These are phyloP conservation scores for Daldinia bambusicola DNA, from an alignment of 495 filamentous ascomycete genomes.

Conservation along the genomic window DNA sequence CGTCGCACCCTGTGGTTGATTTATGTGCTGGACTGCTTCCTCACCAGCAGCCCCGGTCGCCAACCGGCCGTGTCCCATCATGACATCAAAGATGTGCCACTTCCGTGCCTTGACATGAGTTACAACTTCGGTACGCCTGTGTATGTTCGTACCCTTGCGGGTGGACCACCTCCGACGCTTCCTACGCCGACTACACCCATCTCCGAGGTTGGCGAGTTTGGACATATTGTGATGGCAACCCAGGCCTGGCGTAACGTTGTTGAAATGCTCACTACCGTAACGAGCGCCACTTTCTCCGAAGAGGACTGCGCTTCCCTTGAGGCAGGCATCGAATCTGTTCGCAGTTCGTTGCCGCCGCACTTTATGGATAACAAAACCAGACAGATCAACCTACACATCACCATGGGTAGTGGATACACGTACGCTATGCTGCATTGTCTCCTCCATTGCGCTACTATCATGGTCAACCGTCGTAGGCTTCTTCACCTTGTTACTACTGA, in stretches of 20 bases:
- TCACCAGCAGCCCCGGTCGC: slow-evolving; percentile 64
- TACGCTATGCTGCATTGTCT: slow-evolving; percentile 64
- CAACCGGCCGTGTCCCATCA: slow-evolving; percentile 58
- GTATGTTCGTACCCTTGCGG: slow-evolving; percentile 57
- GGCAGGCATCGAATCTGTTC: slow-evolving; percentile 57
- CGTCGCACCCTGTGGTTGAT: slow-evolving; percentile 63
- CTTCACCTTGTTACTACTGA: slow-evolving; percentile 60
- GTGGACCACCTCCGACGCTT: slow-evolving; percentile 50
- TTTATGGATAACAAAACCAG: slow-evolving; percentile 62
- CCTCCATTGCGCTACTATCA: slow-evolving; percentile 62
- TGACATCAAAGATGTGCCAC: slow-evolving; percentile 58
- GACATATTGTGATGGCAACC: slow-evolving; percentile 62
- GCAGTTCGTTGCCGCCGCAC: slow-evolving; percentile 57
- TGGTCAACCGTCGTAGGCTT: slow-evolving; percentile 62
- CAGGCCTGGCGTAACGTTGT: slow-evolving; percentile 63
- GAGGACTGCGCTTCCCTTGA: slow-evolving; percentile 56
- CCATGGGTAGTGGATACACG: slow-evolving; percentile 63
- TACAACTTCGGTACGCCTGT: slow-evolving; percentile 62
- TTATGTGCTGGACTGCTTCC: slow-evolving; percentile 63
- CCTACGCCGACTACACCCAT: slow-evolving; percentile 48
- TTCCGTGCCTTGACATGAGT: slow-evolving; percentile 62
- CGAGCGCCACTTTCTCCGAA: slow-evolving; percentile 57
- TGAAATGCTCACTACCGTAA: slow-evolving; percentile 62
- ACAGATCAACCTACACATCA: slow-evolving; percentile 63
- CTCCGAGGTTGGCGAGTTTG: slow-evolving; percentile 61